These are phyloP conservation scores for Stagonosporopsis chrysanthemi DNA, from an alignment of 2,329 filamentous ascomycete species.

Conservation along the genomic window DNA sequence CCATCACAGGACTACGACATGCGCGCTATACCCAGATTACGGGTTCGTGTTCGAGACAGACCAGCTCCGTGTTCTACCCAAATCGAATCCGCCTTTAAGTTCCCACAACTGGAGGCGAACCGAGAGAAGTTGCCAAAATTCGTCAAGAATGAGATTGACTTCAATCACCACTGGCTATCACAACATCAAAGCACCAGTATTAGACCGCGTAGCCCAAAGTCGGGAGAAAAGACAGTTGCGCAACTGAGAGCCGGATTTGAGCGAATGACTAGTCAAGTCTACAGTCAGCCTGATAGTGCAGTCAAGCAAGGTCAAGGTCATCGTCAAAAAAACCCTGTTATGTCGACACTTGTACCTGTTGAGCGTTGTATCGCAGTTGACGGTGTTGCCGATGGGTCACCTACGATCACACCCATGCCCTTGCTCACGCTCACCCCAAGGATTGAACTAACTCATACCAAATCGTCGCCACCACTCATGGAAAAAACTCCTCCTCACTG, in stretches of 20 bases:
- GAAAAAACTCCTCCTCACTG: neutral
- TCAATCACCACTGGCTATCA: no score
- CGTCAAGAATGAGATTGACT: no score
- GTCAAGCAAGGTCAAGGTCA: neutral
- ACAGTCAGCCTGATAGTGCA: neutral
- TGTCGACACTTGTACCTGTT: neutral
- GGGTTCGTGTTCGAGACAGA: neutral
- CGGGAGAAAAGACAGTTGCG: neutral
- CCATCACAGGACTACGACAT: neutral
- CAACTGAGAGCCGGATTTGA: neutral
- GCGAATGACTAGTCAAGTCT: neutral
- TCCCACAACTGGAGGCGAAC: no score
- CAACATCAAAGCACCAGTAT: no score
- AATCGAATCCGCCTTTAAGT: neutral
- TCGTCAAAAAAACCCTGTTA: neutral
- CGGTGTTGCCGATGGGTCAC: neutral
- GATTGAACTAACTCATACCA: neutral
- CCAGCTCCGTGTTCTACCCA: neutral
- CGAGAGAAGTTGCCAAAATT: neutral
- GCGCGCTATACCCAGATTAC: neutral
- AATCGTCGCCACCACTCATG: neutral
- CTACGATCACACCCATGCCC: no score
- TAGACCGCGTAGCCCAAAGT: no score
- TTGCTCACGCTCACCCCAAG: no score
- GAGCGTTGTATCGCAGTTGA: neutral